Evolutionary conservation across 345 rosid species (phyloP), one percentile per base, ranked within the genome.

Genomic region (Gossypium anomalum): DNA sequence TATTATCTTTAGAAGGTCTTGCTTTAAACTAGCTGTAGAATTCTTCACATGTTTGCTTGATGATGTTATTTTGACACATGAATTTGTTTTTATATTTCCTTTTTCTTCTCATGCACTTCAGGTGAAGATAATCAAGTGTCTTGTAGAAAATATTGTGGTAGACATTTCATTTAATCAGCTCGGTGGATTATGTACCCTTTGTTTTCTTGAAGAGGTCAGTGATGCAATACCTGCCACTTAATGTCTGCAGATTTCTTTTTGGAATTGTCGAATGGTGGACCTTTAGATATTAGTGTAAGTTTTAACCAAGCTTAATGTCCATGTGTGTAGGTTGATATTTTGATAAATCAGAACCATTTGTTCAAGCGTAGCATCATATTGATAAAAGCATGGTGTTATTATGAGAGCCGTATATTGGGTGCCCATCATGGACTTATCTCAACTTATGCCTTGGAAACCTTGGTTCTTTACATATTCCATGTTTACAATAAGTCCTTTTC

Each of bases 321-420:
- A 7, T 74, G 43, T 71, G 17, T 81, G 82, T 79, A 95, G 99
- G 99, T 93, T 81, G 99, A 95, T 84, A 82, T 83, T 79, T 74
- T 84, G 88, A 91, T 95, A 77, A 86, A 83, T 78, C 90, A 89
- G 70, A 80, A 87, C 75, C 98, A 95, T 84, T 86, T 95, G 73
- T 95, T 95, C 87, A 95, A 95, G 81, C 88, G 97, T 68, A 95
- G 99, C 84, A 93, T 95, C 74, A 93, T 95, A 78, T 78, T 95
- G 84, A 91, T 95, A 70, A 95, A 95, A 78, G 99, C 99, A 14
- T 95, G 99, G 99, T 95, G 99, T 89, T 95, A 95, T 80, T 95
- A 95, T 79, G 99, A 95, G 88, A 95, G 99, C 82, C 98, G 99
- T 65, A 93, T 93, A 81, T 77, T 95, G 81, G 99, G 99, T 76